Conservation (phyloP, 176 grass and related monocot species). For the Eragrostis curvula region DNA sequence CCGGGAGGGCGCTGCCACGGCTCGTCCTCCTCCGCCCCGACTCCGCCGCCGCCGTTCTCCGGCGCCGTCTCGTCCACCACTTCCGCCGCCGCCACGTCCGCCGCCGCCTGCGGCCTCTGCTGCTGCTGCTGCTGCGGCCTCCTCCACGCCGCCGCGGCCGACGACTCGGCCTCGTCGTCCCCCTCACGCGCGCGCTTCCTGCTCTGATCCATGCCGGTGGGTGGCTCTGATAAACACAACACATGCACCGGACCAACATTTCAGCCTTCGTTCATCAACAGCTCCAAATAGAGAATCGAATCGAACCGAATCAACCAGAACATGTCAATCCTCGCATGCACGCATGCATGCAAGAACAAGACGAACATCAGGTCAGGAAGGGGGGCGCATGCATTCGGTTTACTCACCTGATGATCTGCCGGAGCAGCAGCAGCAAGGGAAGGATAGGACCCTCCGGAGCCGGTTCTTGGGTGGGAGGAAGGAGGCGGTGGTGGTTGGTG, state of each 20-base stretch:
- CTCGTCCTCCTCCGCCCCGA: conserved; percentile 1
- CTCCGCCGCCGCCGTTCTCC: neutral
- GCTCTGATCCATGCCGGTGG: conserved; percentile 44
- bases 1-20: conserved; percentile 48
- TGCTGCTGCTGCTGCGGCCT: neutral
- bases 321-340: conserved; percentile 3
- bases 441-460: conserved; percentile 9
- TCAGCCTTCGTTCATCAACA: neutral
- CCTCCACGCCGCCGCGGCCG: conserved; percentile 6
- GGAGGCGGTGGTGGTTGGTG: conserved; percentile 35
- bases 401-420: conserved; percentile 27
- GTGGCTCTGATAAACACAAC: neutral
- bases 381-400: conserved; percentile 3
- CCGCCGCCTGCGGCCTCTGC: neutral
- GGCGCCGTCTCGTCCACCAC: too few relatives aligned
- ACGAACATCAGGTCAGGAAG: neutral
- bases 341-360: conserved; percentile 25
- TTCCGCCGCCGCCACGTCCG: neutral
- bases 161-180: neutral
- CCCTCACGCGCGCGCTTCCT: conserved; percentile 46
- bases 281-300: conserved; percentile 27
- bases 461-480: conserved; percentile 3
- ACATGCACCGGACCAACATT: conserved; percentile 15
- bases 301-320: conserved; percentile 11
- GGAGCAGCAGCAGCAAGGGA: neutral